A percentile compares a stretch with the other conserved stretches of the same genome.
phyloP scores from a whole-genome alignment of 169 alveolate genomes.

The Amoebophrya sp. region DNA sequence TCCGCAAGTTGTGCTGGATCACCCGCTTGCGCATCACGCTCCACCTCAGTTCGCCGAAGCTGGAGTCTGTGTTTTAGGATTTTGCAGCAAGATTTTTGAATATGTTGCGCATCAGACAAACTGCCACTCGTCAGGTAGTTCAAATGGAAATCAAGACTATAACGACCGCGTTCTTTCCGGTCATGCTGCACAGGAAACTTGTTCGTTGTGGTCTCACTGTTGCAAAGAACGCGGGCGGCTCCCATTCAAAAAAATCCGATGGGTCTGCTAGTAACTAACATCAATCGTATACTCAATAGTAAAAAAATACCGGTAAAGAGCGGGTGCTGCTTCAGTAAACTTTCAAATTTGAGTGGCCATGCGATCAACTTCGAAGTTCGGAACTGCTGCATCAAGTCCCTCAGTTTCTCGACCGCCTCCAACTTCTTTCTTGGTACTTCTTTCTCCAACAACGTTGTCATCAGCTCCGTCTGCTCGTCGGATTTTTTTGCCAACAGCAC shows the following conservation, averaged over 20 bases:
- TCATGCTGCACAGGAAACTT: too few relatives aligned
- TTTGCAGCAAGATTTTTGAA: too few relatives aligned
- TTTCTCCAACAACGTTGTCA: neutral
- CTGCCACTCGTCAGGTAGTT: too few relatives aligned
- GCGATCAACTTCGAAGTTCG: constrained; percentile 35
- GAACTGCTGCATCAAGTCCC: constrained; percentile 43
- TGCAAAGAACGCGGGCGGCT: too few relatives aligned
- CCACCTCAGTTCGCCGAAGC: constrained; percentile 48
- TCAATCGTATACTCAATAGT: neutral
- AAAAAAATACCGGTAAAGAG: constrained; percentile 31
- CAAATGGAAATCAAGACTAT: too few relatives aligned
- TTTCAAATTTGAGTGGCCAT: constrained; percentile 48
- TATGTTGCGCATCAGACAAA: too few relatives aligned
- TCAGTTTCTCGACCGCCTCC: neutral
- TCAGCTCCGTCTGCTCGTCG: neutral
- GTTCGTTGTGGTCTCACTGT: too few relatives aligned
- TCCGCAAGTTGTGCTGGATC: constrained; percentile 60
- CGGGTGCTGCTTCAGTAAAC: constrained; percentile 33
- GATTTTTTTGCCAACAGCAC: neutral
- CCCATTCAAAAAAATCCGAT: too few relatives aligned
- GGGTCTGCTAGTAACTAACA: too few relatives aligned
- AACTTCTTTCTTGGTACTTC: neutral
- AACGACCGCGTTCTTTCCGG: too few relatives aligned
- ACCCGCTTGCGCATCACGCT: constrained; percentile 55
- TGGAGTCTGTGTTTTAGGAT: too few relatives aligned